Conservation (phyloP, 208 protist genomes). For the Trypanosomatidae sp. region DNA sequence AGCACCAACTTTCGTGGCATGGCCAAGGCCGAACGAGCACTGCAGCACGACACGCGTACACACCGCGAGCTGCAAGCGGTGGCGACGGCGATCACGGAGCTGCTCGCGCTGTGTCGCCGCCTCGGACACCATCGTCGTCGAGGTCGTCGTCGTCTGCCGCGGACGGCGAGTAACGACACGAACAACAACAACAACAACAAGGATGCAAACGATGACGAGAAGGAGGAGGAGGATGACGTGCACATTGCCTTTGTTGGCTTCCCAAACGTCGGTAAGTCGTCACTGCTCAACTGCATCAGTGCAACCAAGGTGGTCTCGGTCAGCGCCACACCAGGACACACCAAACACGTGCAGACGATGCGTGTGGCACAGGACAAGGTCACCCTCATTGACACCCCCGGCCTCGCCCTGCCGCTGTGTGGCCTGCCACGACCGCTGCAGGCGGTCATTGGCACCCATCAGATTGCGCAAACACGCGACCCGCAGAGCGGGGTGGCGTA, state of each 20-base stretch:
- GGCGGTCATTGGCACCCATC: slow-evolving; percentile 91
- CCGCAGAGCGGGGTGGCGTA: slow-evolving; percentile 88
- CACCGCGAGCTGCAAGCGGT: slow-evolving; percentile 55
- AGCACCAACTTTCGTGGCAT: slow-evolving; percentile 66
- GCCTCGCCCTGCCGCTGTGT: slow-evolving; percentile 86
- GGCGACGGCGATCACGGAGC: slow-evolving; percentile 36
- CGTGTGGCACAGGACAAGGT: slow-evolving; percentile 68
- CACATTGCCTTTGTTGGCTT: slow-evolving; percentile 85
- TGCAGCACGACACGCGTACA: slow-evolving; percentile 27
- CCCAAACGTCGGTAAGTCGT: slow-evolving; percentile 94
- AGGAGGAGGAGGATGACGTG: slow-evolving; percentile 10
- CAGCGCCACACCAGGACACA: slow-evolving; percentile 93
- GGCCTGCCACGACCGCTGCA: slow-evolving; percentile 75
- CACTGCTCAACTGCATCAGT: slow-evolving; percentile 93
- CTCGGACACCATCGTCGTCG: slow-evolving; percentile 7
- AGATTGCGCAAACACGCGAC: slow-evolving; percentile 94
- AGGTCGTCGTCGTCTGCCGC: neutral
- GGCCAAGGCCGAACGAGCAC: slow-evolving; percentile 29
- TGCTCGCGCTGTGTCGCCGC: slow-evolving; percentile 31
- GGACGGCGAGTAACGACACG: neutral
- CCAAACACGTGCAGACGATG: slow-evolving; percentile 96
- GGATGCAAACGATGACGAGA: slow-evolving; percentile 2
- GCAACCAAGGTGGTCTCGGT: slow-evolving; percentile 92
- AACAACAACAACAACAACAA: slow-evolving; percentile 4
- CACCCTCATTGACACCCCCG: slow-evolving; percentile 92